A percentile compares a stretch with the other conserved stretches of the same genome.
phyloP scores from a whole-genome alignment of 164 flowering plant genomes.

The Pachysandra terminalis region DNA sequence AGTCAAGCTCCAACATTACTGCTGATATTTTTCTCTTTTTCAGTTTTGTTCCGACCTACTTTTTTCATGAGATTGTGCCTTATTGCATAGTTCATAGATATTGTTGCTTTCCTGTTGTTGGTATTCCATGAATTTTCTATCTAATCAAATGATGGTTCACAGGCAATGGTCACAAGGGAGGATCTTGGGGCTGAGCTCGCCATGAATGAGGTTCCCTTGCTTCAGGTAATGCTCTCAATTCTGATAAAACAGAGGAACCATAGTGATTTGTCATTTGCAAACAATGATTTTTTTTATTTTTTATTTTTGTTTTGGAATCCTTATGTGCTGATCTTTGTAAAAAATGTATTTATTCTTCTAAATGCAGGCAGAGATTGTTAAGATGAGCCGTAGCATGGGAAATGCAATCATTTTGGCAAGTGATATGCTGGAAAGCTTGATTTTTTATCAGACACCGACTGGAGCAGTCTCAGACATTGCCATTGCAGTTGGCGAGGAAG shows the following conservation, averaged over 20 bases:
- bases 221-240: conserved; percentile 33
- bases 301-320: no score
- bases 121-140: neutral
- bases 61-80: neutral
- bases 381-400: conserved; percentile 50
- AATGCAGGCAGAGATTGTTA: conserved; percentile 51
- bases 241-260: neutral
- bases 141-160: neutral
- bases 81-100: neutral
- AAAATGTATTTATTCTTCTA: neutral
- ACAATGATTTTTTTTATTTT: neutral
- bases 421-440: conserved; percentile 63
- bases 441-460: conserved; percentile 59
- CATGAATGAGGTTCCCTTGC: conserved; percentile 54
- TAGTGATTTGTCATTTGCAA: neutral
- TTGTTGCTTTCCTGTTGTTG: neutral
- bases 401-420: conserved; percentile 61
- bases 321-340: no score
- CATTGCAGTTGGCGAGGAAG: conserved; percentile 55
- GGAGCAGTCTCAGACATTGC: conserved; percentile 65
- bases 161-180: conserved; percentile 68
- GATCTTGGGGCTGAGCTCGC: conserved; percentile 69
- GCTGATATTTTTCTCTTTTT: no score
- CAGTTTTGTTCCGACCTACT: no score
- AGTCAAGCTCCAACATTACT: no score